Percentiles rank a stretch among this genome's conserved stretches.
Evolutionary conservation across 2,329 filamentous ascomycete species (phyloP).

Genomic region (Fusarium abutilonis): DNA sequence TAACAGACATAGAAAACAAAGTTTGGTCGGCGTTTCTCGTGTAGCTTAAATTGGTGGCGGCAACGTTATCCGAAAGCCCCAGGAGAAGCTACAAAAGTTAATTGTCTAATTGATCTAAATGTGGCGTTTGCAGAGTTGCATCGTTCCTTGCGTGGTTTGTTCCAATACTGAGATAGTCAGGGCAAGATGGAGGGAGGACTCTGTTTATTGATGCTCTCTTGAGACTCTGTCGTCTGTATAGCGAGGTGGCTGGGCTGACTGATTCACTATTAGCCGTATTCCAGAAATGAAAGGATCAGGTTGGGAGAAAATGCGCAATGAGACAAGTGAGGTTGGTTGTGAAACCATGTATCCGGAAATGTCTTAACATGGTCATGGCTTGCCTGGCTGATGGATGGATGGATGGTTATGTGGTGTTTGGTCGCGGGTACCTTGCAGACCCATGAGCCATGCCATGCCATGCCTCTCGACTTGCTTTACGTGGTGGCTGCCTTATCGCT

Average conservation of each 20-base stretch:
- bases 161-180: background rate
- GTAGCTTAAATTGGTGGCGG: constrained; percentile 23
- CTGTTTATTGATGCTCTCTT: background rate
- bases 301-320: no score
- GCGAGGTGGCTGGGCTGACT: no score
- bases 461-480: background rate
- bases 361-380: background rate
- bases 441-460: constrained; percentile 4
- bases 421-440: constrained; percentile 44
- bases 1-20: constrained; percentile 15
- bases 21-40: constrained; percentile 17
- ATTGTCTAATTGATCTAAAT: constrained; percentile 5
- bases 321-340: background rate
- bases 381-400: constrained; percentile 9
- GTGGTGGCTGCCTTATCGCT: background rate
- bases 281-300: no score
- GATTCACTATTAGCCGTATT: no score
- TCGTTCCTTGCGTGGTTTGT: constrained; percentile 20
- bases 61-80: constrained; percentile 22
- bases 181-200: background rate
- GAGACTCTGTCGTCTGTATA: background rate
- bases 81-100: constrained; percentile 6
- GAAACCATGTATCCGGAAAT: constrained; percentile 13
- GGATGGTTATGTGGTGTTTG: constrained; percentile 12
- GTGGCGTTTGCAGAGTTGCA: constrained; percentile 2